Conservation (phyloP, 805 yeast genomes). For the Blastobotrys terrestris region DNA sequence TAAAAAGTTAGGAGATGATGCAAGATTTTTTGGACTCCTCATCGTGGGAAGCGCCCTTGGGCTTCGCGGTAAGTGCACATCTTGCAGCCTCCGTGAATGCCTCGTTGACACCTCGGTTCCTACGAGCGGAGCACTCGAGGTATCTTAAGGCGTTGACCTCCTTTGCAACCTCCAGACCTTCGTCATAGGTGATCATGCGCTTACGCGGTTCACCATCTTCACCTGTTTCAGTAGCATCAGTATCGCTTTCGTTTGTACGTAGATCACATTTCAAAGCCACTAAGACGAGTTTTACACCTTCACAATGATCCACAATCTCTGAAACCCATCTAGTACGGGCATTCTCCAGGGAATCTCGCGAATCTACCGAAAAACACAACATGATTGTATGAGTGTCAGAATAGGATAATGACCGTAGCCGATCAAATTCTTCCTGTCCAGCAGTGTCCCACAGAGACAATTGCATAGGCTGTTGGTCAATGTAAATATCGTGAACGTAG, state of each 20-base stretch:
- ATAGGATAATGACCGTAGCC: conserved; percentile 85
- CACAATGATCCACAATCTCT: conserved; percentile 94
- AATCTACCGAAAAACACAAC: conserved; percentile 92
- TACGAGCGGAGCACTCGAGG: conserved; percentile 94
- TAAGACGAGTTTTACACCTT: conserved; percentile 86
- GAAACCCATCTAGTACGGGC: conserved; percentile 97
- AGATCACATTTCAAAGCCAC: conserved; percentile 95
- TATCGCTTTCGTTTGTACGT: conserved; percentile 56
- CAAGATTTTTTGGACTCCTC: not conserved
- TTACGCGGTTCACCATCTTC: conserved; percentile 31
- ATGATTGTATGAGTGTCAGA: conserved; percentile 95
- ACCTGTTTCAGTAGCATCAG: conserved; percentile 25
- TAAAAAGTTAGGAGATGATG: conserved; percentile 1
- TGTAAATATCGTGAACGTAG: conserved; percentile 93
- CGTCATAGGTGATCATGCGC: conserved; percentile 75
- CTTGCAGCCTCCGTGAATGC: conserved; percentile 98
- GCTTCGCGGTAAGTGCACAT: conserved; percentile 85
- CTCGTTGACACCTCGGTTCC: conserved; percentile 96
- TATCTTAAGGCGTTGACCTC: conserved; percentile 90
- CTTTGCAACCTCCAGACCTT: conserved; percentile 89
- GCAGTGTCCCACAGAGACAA: conserved; percentile 98
- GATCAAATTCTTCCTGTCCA: conserved; percentile 97
- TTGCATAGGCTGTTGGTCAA: conserved; percentile 89
- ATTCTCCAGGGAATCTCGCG: conserved; percentile 88
- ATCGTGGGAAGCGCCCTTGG: conserved; percentile 47